phyloP scores from a whole-genome alignment of 257 asterid genomes.

The Jasminum sambac region DNA sequence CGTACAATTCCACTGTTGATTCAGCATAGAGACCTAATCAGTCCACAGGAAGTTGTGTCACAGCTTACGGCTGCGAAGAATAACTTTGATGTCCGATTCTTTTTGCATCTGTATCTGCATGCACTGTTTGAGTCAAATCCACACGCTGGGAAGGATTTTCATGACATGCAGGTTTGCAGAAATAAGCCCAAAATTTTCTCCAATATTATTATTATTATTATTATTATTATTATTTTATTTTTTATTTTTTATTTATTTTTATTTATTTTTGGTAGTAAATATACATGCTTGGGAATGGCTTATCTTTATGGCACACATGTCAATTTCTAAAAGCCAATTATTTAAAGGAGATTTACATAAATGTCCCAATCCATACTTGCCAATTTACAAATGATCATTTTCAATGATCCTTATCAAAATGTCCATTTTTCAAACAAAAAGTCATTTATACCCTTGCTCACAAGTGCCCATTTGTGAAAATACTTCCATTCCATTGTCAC shows the following conservation, averaged over 20 bases:
- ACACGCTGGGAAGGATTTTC: slow-evolving; percentile 89
- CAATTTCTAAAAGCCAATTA: neutral
- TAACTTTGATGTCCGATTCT: slow-evolving; percentile 61
- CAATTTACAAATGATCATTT: too few species aligned
- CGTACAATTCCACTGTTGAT: slow-evolving; percentile 76
- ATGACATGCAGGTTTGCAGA: slow-evolving; percentile 90
- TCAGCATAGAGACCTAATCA: slow-evolving; percentile 63
- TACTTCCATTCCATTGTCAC: too few species aligned
- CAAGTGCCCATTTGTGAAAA: too few species aligned
- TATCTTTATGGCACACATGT: slow-evolving; percentile 5
- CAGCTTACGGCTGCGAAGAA: slow-evolving; percentile 71
- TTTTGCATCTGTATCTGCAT: slow-evolving; percentile 76
- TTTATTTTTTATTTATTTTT: slow-evolving; percentile 10
- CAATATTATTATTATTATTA: too few species aligned
- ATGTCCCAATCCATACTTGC: too few species aligned
- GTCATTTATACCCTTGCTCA: too few species aligned
- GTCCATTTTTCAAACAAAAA: too few species aligned
- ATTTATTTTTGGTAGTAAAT: neutral
- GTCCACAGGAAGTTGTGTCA: slow-evolving; percentile 83
- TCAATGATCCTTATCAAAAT: too few species aligned
- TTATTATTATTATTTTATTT: neutral
- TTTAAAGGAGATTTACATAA: neutral
- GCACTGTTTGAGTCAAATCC: slow-evolving; percentile 74
- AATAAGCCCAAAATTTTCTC: neutral
- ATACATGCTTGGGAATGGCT: slow-evolving; percentile 14